phyloP scores from a whole-genome alignment of 2,329 filamentous ascomycete genomes.

The Fusarium pilosicola region DNA sequence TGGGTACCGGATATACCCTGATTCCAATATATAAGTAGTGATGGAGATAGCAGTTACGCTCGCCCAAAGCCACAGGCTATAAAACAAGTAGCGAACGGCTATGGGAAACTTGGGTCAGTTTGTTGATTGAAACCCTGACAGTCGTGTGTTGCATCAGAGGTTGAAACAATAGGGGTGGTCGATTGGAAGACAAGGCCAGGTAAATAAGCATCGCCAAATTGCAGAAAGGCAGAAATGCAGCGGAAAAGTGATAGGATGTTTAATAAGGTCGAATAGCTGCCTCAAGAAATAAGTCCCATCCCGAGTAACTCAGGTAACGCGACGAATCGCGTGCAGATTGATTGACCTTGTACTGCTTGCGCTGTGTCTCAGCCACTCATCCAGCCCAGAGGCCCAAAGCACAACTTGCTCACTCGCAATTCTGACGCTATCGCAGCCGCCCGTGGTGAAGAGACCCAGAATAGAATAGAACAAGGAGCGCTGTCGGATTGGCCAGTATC shows the following conservation, averaged over 20 bases:
- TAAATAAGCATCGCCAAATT: constrained; percentile 12
- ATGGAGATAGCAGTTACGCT: not conserved
- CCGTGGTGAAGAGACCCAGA: not conserved
- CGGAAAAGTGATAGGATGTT: not conserved
- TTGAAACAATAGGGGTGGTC: constrained; percentile 25
- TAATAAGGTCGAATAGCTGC: constrained; percentile 12
- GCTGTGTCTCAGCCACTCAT: constrained; percentile 21
- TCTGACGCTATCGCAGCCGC: not conserved
- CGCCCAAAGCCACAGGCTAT: not conserved
- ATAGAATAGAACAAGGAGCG: not conserved
- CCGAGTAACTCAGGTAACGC: constrained; percentile 28
- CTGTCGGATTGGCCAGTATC: not conserved
- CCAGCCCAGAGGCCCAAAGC: constrained; percentile 8
- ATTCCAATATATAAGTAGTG: constrained; percentile 7
- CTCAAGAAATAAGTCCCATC: constrained; percentile 35
- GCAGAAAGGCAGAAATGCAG: not conserved
- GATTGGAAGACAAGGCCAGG: not conserved
- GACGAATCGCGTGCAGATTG: constrained; percentile 27
- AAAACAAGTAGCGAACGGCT: constrained; percentile 3
- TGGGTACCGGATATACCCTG: not conserved
- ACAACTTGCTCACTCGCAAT: constrained; percentile 6
- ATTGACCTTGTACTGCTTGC: constrained; percentile 18
- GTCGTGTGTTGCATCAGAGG: not conserved
- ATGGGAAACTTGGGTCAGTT: not conserved
- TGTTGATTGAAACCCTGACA: constrained; percentile 1